A percentile compares a stretch with the other conserved stretches of the same genome.
Evolutionary conservation across 2,329 filamentous ascomycete species (phyloP).

Genomic region (Pseudogymnoascus destructans): DNA sequence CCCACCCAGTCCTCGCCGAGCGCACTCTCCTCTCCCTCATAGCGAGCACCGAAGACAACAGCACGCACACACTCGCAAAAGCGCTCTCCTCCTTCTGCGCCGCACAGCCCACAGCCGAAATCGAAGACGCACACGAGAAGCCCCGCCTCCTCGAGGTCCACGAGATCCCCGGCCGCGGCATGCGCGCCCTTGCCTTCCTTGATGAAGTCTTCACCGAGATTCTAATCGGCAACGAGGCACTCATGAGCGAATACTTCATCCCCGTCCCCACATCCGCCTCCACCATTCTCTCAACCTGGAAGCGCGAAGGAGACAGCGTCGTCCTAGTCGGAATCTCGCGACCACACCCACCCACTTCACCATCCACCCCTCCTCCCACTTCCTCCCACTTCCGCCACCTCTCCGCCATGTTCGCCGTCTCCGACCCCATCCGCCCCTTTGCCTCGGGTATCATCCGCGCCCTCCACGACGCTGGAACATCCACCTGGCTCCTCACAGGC

Average conservation of each 20-base stretch:
- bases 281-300: constrained; percentile 40
- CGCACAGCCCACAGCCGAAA: neutral
- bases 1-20: neutral
- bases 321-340: constrained; percentile 41
- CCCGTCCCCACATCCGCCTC: constrained; percentile 27
- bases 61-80: constrained; percentile 61
- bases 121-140: constrained; percentile 12
- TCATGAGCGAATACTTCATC: constrained; percentile 44
- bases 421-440: constrained; percentile 69
- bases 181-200: constrained; percentile 41
- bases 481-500: constrained; percentile 86
- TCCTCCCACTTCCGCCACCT: constrained; percentile 35
- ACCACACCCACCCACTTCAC: neutral
- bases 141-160: constrained; percentile 33
- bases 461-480: constrained; percentile 51
- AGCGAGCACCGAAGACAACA: constrained; percentile 51
- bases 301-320: constrained; percentile 49
- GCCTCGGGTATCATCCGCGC: constrained; percentile 49
- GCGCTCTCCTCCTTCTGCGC: constrained; percentile 54
- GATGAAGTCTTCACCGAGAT: constrained; percentile 31
- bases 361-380: neutral
- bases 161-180: constrained; percentile 59
- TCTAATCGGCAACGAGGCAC: constrained; percentile 58
- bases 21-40: neutral
- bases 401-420: constrained; percentile 57